A percentile compares a stretch with the other conserved stretches of the same genome.
Evolutionary conservation across 2,329 filamentous ascomycete species (phyloP).

Genomic region (Colletotrichum musae): DNA sequence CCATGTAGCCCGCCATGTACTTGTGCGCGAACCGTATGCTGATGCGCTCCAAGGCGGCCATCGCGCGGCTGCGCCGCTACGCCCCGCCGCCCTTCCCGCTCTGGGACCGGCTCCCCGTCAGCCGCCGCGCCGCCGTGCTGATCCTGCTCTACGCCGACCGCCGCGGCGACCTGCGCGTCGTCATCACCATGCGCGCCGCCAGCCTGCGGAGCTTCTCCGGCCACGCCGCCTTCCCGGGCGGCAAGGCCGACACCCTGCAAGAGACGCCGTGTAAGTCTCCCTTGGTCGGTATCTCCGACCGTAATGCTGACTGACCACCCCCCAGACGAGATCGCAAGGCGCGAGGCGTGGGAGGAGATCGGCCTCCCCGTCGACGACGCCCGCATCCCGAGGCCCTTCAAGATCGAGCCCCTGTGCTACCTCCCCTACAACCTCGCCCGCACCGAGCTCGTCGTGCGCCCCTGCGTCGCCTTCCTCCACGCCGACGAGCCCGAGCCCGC

Average conservation of each 20-base stretch:
- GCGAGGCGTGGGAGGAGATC: conserved; percentile 95
- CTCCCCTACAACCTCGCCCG: conserved; percentile 83
- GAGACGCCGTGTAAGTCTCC: conserved; percentile 72
- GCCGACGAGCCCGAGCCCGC: conserved; percentile 62
- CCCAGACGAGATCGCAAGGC: conserved; percentile 84
- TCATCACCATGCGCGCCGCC: conserved; percentile 77
- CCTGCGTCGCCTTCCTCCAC: conserved; percentile 84
- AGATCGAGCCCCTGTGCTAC: conserved; percentile 88
- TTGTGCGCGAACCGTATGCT: conserved; percentile 41
- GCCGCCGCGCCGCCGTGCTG: conserved; percentile 86
- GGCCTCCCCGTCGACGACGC: conserved; percentile 82
- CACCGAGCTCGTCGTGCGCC: conserved; percentile 81
- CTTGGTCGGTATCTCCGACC: not conserved
- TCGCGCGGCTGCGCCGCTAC: conserved; percentile 73
- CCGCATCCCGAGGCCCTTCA: conserved; percentile 82
- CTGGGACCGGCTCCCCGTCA: conserved; percentile 73
- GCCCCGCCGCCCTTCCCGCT: conserved; percentile 72
- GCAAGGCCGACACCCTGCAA: conserved; percentile 72
- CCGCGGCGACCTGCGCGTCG: conserved; percentile 81
- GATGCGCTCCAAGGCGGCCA: conserved; percentile 62
- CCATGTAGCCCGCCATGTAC: conserved; percentile 39
- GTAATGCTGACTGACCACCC: not conserved
- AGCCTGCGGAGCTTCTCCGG: conserved; percentile 80
- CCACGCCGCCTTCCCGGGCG: conserved; percentile 89
- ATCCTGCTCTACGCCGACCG: conserved; percentile 90